Base-by-base conservation (phyloP, 768 basidiomycete species). In the Xerocomellus amylosporus region DNA sequence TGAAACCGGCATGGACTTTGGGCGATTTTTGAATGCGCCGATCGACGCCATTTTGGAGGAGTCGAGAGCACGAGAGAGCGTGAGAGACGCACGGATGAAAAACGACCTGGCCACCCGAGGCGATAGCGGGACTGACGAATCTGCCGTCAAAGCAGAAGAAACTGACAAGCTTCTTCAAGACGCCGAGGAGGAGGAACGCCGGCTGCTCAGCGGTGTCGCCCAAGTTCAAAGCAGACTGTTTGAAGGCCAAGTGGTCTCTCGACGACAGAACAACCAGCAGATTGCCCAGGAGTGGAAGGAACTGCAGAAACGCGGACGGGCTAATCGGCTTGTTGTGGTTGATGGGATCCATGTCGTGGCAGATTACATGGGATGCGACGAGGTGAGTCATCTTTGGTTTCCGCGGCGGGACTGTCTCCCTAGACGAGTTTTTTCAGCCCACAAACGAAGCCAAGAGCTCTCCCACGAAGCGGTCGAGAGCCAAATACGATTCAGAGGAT, bases 221-320 rank as follows among this genome's bases (percentile, higher is more conserved):
- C 78, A 79, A 51, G 84, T 86, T 17, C 77, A 79, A 53, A 80
- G 78, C 44, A 73, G 82, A 31, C 63, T 85, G 19, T 86, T 85
- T 53, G 83, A 86, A 54, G 84, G 84, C 9, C 73, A 73, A 56
- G 31, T 79, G 45, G 57, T 80, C 40, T 36, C 55, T 41, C 62
- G 67, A 49, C 34, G 39, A 30, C 73, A 74, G 55, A 68, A 66
- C 41, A 76, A 76, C 54, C 65, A 69, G 39, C 68, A 80, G 33
- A 80, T 78, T 41, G 77, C 76, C 2, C 55, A 68, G 9, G 77
- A 78, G 54, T 81, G 79, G 82, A 64, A 64, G 37, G 73, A 74
- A 34, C 45, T 79, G 20, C 75, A 78, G 58, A 80, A 80, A 56
- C 73, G 79, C 15, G 75, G 71, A 8, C 71, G 74, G 26, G 65